Evolutionary conservation across 768 basidiomycete genomes (phyloP), one percentile per base, ranked within the genome.

Genomic region (Kwoniella sp.): DNA sequence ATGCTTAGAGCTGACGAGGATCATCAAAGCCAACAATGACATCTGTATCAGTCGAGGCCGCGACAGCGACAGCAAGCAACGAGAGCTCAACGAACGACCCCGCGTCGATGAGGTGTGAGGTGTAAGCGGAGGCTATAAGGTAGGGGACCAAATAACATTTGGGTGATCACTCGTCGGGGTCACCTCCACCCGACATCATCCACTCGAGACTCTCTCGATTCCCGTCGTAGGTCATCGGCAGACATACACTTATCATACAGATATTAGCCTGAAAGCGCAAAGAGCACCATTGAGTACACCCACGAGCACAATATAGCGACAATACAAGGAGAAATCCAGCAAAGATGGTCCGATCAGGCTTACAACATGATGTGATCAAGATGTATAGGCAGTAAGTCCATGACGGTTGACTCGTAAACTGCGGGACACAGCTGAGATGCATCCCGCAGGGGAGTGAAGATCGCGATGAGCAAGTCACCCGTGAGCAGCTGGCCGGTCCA

Each of bases 291-390:
- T n/a, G n/a, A n/a, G n/a, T n/a, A n/a, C n/a, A n/a, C n/a, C n/a
- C n/a, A n/a, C n/a, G n/a, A n/a, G n/a, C n/a, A n/a, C n/a, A n/a
- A n/a, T n/a, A n/a, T n/a, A n/a, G n/a, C n/a, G n/a, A n/a, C n/a
- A n/a, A n/a, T n/a, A n/a, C n/a, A n/a, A n/a, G n/a, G n/a, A n/a
- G n/a, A n/a, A n/a, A n/a, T n/a, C n/a, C n/a, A n/a, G n/a, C 30
- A 46, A 52, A 51, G 40, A 73, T 71, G 72, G 67, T 68, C 22
- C 63, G 71, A 64, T 78, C 77, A 50, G 78, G 78, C 21, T 60
- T 79, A 40, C 78, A 79, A 57, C 71, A 74, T 57, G 78, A 79
- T 65, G 75, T 79, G 9, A 70, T 78, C 50, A 73, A 76, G 26
- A 55, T 79, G 64, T 79, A 79, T 61, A 67, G 72, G 30, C 69